Conservation (phyloP, 2,329 filamentous ascomycete genomes). For the Botrytis porri region DNA sequence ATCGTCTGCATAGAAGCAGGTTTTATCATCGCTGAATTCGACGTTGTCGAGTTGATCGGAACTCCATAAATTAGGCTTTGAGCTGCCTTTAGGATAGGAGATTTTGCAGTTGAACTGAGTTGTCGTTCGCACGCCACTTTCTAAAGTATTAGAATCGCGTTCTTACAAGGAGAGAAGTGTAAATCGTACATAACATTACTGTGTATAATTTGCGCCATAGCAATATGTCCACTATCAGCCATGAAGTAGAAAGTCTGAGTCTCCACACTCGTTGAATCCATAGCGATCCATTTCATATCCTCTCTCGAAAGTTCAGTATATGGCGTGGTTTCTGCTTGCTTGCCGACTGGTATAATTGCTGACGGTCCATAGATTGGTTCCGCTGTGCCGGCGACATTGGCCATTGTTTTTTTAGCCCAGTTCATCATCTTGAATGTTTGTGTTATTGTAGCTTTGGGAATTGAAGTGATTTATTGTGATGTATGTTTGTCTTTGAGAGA, state of each 20-base stretch:
- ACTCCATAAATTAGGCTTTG: constrained; percentile 77
- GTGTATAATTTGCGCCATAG: constrained; percentile 89
- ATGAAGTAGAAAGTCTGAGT: constrained; percentile 92
- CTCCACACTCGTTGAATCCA: constrained; percentile 87
- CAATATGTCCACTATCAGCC: constrained; percentile 72
- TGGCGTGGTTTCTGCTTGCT: constrained; percentile 72
- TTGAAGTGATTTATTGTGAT: constrained; percentile 9
- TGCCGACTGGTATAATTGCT: constrained; percentile 80
- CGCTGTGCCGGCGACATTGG: constrained; percentile 87
- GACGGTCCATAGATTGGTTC: constrained; percentile 92
- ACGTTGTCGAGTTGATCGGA: constrained; percentile 75
- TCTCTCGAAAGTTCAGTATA: constrained; percentile 77
- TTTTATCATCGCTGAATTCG: constrained; percentile 80
- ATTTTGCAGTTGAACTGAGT: constrained; percentile 94
- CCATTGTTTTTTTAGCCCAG: constrained; percentile 88
- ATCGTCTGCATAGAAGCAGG: constrained; percentile 81
- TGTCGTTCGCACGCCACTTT: constrained; percentile 83
- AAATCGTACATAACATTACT: constrained; percentile 84
- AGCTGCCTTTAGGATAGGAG: constrained; percentile 66
- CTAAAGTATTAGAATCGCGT: constrained; percentile 30
- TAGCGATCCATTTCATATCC: constrained; percentile 76
- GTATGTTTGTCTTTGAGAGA: constrained; percentile 4
- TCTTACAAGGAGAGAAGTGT: constrained; percentile 21
- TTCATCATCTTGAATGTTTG: constrained; percentile 67
- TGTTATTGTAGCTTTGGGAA: not conserved